Percentiles rank a stretch among this genome's conserved stretches.
Conservation (phyloP, 2,329 filamentous ascomycete species). For the Ceratocystis colombiana region DNA sequence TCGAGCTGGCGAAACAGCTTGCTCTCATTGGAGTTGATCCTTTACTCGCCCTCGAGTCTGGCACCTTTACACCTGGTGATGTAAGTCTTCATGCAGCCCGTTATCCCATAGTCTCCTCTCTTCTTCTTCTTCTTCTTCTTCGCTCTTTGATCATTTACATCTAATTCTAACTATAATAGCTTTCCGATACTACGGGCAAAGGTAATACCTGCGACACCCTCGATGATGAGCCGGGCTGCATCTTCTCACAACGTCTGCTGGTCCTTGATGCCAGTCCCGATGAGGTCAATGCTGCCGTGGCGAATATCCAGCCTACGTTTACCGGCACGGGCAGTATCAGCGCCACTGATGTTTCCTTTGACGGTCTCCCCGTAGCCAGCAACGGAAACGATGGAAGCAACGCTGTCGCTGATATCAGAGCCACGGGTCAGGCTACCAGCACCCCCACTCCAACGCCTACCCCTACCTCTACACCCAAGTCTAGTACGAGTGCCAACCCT, state of each 20-base stretch:
- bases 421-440: not conserved
- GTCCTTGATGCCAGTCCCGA: conserved; percentile 45
- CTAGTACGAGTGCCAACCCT: conserved; percentile 4
- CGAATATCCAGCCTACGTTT: conserved; percentile 32
- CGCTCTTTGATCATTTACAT: not conserved
- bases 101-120: not conserved
- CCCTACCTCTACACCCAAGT: conserved; percentile 15
- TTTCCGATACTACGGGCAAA: conserved; percentile 27
- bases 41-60: conserved; percentile 48
- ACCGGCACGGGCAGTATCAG: conserved; percentile 32
- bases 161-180: conserved; percentile 14
- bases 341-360: conserved; percentile 29
- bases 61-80: conserved; percentile 53
- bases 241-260: conserved; percentile 43
- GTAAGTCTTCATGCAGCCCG: conserved; percentile 33
- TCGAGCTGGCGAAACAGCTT: conserved; percentile 51
- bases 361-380: conserved; percentile 27
- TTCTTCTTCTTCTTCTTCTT: not conserved
- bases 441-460: conserved; percentile 17
- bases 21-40: conserved; percentile 53
- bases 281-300: conserved; percentile 43
- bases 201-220: conserved; percentile 40
- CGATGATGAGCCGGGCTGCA: conserved; percentile 43
- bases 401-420: not conserved
- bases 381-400: conserved; percentile 17